Conservation (phyloP, 129 eudicot genomes). For the Escallonia herrerae region DNA sequence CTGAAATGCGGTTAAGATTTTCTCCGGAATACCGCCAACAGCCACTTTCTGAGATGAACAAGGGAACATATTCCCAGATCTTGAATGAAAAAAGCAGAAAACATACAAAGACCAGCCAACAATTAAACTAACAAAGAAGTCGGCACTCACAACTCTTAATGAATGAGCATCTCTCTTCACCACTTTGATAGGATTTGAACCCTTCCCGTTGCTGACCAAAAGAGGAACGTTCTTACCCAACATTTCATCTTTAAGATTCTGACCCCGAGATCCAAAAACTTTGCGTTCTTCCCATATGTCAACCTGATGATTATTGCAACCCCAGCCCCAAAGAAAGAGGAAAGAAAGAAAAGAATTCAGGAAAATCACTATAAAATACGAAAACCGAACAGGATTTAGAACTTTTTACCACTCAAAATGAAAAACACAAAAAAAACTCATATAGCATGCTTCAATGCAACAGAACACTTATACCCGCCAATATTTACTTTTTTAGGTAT, state of each 20-base stretch:
- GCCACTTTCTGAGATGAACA: constrained; percentile 66
- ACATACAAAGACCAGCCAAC: constrained; percentile 5
- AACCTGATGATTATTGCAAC: constrained; percentile 43
- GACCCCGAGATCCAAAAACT: constrained; percentile 94
- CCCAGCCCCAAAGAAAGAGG: constrained; percentile 1
- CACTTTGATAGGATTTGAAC: constrained; percentile 62
- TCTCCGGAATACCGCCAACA: constrained; percentile 77
- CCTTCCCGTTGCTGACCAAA: constrained; percentile 42
- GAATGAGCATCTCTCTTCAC: constrained; percentile 81
- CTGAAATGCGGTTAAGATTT: constrained; percentile 72
- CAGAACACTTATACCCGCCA: no score
- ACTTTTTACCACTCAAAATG: no score
- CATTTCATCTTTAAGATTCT: constrained; percentile 74
- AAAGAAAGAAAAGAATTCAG: neutral
- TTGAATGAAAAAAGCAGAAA: neutral
- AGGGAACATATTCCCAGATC: constrained; percentile 8
- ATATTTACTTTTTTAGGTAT: no score
- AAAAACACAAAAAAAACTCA: no score
- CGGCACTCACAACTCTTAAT: constrained; percentile 66
- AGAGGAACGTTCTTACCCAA: constrained; percentile 38
- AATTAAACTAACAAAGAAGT: neutral
- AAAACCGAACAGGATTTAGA: no score
- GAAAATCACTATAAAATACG: no score
- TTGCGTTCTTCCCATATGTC: constrained; percentile 84
- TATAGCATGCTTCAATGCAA: no score